These are phyloP conservation scores for Tetracladium maxilliforme DNA, from an alignment of 2,329 filamentous ascomycete genomes.

Conservation along the genomic window DNA sequence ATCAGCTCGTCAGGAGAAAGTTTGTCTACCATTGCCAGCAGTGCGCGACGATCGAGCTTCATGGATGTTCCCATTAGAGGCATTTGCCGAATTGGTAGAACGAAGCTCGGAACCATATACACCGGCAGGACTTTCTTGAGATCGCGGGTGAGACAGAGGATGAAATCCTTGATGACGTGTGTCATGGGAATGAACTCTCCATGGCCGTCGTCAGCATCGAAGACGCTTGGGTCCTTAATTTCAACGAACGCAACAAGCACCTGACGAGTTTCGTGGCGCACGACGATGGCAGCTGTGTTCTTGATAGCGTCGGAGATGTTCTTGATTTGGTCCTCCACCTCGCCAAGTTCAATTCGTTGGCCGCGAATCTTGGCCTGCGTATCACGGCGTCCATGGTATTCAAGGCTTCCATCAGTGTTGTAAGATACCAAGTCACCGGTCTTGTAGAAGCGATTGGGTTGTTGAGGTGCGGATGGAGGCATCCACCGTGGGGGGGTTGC, in stretches of 20 bases:
- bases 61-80: conserved; percentile 6
- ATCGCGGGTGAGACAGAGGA: no score
- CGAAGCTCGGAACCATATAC: conserved; percentile 8
- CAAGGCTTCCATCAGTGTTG: conserved; percentile 39
- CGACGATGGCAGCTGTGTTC: conserved; percentile 1
- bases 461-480: not conserved
- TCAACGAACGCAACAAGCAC: conserved; percentile 1
- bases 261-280: no score
- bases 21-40: no score
- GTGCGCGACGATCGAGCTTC: conserved; percentile 9
- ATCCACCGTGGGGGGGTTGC: conserved; percentile 3
- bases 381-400: conserved; percentile 47
- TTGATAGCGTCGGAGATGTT: conserved; percentile 1
- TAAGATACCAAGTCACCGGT: conserved; percentile 49
- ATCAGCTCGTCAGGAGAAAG: conserved; percentile 1
- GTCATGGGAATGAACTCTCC: no score
- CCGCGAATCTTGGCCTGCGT: conserved; percentile 39
- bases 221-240: no score
- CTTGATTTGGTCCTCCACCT: conserved; percentile 7
- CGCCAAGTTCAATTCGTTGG: conserved; percentile 8
- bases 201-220: no score
- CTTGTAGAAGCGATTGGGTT: conserved; percentile 31
- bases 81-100: conserved; percentile 4
- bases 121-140: no score
- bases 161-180: no score